Evolutionary conservation across 2,329 filamentous ascomycete genomes (phyloP).

Genomic region (Fusarium sp.): DNA sequence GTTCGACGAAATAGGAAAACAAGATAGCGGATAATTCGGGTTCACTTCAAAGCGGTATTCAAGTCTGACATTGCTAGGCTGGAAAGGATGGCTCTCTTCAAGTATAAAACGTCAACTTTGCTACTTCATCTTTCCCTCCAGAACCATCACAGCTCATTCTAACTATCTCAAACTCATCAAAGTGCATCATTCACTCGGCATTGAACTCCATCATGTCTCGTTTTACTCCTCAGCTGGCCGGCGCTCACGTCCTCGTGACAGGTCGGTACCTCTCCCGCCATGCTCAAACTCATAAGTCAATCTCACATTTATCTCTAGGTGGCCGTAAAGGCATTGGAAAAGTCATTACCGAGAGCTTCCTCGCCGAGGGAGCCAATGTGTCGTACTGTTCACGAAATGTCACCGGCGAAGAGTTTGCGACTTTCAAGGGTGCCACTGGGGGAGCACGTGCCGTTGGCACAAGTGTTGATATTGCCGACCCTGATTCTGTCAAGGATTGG

Average conservation of each 20-base stretch:
- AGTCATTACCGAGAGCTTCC: constrained; percentile 34
- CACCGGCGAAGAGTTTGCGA: constrained; percentile 36
- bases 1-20: constrained; percentile 14
- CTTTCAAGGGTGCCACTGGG: constrained; percentile 9
- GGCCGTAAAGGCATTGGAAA: constrained; percentile 44
- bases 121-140: neutral
- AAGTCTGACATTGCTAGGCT: neutral
- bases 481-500: constrained; percentile 26
- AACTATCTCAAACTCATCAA: neutral
- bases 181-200: neutral
- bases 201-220: constrained; percentile 1
- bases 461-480: constrained; percentile 38
- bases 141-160: neutral
- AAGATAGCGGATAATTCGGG: constrained; percentile 4
- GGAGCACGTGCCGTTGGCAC: constrained; percentile 33
- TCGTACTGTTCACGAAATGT: constrained; percentile 41
- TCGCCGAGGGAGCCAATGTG: constrained; percentile 44
- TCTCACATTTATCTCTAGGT: constrained; percentile 5
- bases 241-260: constrained; percentile 24
- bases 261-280: neutral
- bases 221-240: constrained; percentile 27
- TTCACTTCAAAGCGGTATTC: neutral
- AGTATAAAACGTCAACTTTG: neutral
- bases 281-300: neutral
- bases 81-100: neutral